These are phyloP conservation scores for Blepharisma japonicum DNA, from an alignment of 73 alveolate genomes.

Conservation along the genomic window DNA sequence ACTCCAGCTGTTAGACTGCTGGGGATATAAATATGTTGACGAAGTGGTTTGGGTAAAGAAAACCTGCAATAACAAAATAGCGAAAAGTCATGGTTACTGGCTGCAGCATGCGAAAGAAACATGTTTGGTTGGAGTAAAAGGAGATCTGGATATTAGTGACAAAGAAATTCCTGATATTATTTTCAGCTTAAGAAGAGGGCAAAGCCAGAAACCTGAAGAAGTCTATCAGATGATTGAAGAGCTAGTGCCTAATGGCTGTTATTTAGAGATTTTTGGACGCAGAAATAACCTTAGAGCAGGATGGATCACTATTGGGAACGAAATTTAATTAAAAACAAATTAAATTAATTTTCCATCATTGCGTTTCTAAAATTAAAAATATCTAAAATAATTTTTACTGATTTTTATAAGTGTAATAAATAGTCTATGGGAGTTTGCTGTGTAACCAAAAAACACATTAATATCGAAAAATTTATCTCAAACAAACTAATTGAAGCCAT, in stretches of 20 bases:
- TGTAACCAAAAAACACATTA: not conserved
- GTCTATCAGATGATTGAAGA: constrained; percentile 75
- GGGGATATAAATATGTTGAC: constrained; percentile 77
- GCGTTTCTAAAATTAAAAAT: too few relatives aligned
- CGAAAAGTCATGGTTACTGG: constrained; percentile 82
- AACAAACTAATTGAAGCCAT: constrained; percentile 8
- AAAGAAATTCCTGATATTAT: constrained; percentile 58
- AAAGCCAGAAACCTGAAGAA: constrained; percentile 85
- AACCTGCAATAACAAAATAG: constrained; percentile 74
- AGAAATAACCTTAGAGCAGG: constrained; percentile 79
- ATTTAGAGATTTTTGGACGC: constrained; percentile 84
- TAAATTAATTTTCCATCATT: too few relatives aligned
- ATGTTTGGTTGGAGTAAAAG: constrained; percentile 81
- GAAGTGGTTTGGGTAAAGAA: constrained; percentile 82
- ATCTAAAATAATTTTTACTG: too few relatives aligned
- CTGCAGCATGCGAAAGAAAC: constrained; percentile 84
- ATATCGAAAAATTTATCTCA: not conserved
- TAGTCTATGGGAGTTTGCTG: constrained; percentile 15
- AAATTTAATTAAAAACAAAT: constrained; percentile 30
- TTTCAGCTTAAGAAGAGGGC: constrained; percentile 69
- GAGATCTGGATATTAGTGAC: constrained; percentile 41
- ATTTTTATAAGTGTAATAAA: too few relatives aligned
- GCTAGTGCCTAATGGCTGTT: constrained; percentile 73
- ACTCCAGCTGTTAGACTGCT: constrained; percentile 57
- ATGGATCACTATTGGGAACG: constrained; percentile 90